Percentiles rank a stretch among this genome's conserved stretches.
These are phyloP conservation scores for Ogataea paradorogensis DNA, from an alignment of 805 yeast genomes.

Conservation along the genomic window DNA sequence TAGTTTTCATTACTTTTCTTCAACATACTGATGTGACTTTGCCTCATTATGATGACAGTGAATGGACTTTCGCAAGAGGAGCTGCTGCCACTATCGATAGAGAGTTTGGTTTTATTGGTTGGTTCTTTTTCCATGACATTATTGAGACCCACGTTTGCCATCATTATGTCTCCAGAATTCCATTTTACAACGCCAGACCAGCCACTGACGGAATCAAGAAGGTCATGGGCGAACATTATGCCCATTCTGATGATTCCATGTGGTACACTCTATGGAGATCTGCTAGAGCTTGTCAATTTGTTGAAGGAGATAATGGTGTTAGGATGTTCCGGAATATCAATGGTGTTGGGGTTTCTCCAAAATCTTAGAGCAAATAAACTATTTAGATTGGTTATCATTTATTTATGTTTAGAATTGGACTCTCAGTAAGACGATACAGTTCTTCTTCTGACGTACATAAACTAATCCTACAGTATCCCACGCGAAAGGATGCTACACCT, in stretches of 20 bases:
- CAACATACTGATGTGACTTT: constrained; percentile 79
- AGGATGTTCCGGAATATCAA: constrained; percentile 74
- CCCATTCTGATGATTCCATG: constrained; percentile 67
- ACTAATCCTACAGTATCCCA: constrained; percentile 43
- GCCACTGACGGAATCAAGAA: constrained; percentile 75
- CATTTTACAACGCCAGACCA: constrained; percentile 82
- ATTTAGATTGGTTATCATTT: background rate
- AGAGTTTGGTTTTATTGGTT: constrained; percentile 77
- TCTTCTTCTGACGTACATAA: constrained; percentile 2
- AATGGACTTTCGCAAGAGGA: constrained; percentile 87
- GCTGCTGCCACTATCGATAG: constrained; percentile 89
- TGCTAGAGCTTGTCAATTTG: constrained; percentile 66
- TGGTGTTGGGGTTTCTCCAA: constrained; percentile 46
- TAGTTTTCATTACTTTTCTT: constrained; percentile 78
- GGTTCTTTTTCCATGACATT: constrained; percentile 79
- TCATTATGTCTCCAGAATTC: constrained; percentile 80
- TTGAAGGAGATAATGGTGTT: constrained; percentile 69
- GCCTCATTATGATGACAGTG: constrained; percentile 73
- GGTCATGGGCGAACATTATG: constrained; percentile 83
- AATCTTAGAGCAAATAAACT: constrained; percentile 11
- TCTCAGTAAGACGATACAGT: constrained; percentile 1
- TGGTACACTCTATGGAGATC: constrained; percentile 62
- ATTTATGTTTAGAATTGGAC: background rate
- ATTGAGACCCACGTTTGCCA: constrained; percentile 89
- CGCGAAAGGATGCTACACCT: constrained; percentile 54